Percentiles rank a stretch among this genome's conserved stretches.
Conservation (phyloP, 208 protist species). For the Leptomonas pyrrhocoris region DNA sequence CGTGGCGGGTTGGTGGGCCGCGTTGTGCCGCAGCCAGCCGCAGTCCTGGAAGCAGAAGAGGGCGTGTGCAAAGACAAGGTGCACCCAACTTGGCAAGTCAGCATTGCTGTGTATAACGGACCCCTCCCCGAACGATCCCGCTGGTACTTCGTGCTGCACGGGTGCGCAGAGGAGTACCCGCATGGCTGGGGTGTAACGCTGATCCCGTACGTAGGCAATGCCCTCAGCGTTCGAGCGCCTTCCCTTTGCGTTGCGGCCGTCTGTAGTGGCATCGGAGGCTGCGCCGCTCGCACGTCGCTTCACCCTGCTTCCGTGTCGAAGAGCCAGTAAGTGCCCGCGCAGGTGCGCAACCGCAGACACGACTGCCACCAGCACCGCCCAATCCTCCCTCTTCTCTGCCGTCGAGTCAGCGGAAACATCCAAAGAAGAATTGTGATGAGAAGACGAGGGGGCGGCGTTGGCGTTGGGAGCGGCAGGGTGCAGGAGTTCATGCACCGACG, state of each 20-base stretch:
- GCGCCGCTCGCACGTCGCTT: background rate
- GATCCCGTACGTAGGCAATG: constrained; percentile 18
- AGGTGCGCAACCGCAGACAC: constrained; percentile 25
- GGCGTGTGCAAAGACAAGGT: constrained; percentile 34
- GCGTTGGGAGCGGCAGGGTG: background rate
- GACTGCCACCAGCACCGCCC: constrained; percentile 27
- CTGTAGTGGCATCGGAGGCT: background rate
- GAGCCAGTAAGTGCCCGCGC: constrained; percentile 4
- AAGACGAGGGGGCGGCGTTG: background rate
- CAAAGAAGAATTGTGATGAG: background rate
- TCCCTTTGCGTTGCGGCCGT: background rate
- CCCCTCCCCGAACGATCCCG: background rate
- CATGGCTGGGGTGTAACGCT: constrained; percentile 14
- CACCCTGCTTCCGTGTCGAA: constrained; percentile 12
- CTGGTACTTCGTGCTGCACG: background rate
- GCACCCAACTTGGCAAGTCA: constrained; percentile 14
- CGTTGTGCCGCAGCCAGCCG: constrained; percentile 30
- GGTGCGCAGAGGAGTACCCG: background rate
- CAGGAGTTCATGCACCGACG: background rate
- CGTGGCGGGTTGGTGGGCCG: constrained; percentile 34
- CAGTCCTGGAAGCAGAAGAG: constrained; percentile 30
- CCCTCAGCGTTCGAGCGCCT: background rate
- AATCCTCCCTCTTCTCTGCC: constrained; percentile 12
- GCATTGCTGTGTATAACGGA: background rate
- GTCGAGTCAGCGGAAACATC: background rate